phyloP scores from a whole-genome alignment of 352 stramenopile species.

The Paralagenidium karlingii region DNA sequence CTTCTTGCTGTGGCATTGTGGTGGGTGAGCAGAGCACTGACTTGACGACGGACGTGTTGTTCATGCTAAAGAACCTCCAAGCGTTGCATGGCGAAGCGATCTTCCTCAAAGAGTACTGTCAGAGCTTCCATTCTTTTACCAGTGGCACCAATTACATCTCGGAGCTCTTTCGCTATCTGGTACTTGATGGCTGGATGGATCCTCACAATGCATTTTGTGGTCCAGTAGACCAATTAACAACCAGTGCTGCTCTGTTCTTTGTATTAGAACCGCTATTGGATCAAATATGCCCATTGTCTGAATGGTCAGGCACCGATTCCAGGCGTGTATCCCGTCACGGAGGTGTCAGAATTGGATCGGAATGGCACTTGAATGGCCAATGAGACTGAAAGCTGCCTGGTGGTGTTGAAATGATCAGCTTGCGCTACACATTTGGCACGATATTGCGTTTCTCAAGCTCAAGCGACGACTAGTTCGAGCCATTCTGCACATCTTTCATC shows the following conservation, averaged over 20 bases:
- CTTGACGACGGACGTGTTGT: background rate
- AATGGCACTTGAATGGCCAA: background rate
- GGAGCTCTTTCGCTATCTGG: conserved; percentile 73
- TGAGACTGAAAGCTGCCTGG: background rate
- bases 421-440: conserved; percentile 74
- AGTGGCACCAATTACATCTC: conserved; percentile 71
- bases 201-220: background rate
- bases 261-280: conserved; percentile 74
- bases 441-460: conserved; percentile 56
- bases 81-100: conserved; percentile 41
- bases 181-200: conserved; percentile 6
- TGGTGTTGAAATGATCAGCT: conserved; percentile 24
- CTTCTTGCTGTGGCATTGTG: background rate
- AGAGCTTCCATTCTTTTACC: conserved; percentile 53
- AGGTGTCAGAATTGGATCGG: conserved; percentile 19
- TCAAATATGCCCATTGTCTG: conserved; percentile 76
- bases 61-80: conserved; percentile 22
- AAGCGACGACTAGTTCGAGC: conserved; percentile 53
- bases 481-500: conserved; percentile 55
- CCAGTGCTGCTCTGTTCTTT: background rate
- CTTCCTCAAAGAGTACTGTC: conserved; percentile 58
- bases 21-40: background rate
- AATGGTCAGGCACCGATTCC: conserved; percentile 71
- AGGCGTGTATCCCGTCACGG: conserved; percentile 68
- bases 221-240: background rate